Base-by-base conservation (phyloP, 1,284 basidiomycete species). In the Xerocomus minutiporus region DNA sequence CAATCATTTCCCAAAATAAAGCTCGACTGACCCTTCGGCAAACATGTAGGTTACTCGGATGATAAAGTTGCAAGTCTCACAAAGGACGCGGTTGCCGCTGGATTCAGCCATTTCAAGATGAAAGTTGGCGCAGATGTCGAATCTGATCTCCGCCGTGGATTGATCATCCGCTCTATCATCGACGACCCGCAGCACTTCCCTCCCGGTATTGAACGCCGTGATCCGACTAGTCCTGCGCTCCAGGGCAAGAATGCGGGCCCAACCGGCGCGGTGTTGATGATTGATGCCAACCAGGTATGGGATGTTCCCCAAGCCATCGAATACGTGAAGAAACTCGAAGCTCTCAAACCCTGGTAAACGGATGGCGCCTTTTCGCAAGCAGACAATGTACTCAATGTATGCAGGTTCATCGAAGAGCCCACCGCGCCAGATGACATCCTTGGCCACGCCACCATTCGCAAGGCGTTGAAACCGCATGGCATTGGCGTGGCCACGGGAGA, bases 31-130 rank as follows among this genome's bases (percentile, higher is more conserved):
- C 41, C 29, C 8, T 39, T 32, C 2, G 5, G 26, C 1, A 35
- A 48, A 56, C 20, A 8, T 23, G 43, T 29, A 67, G 69, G 66
- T 12, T 97, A 97, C 74, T 82, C 81, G 29, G 93, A 97, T 66
- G 93, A 94, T 65, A 97, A 97, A 70, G 84, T 97, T 44, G 82
- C 84, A 3, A 81, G 84, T 15, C 79, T 98, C 50, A 97, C 92
- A 3, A 86, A 86, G 64, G 89, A 91, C 66, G 91, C 93, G 29
- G 78, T 98, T 50, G 72, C 79, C 26, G 83, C 82, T 48, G 94
- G 94, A 29, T 96, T 96, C 81, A 93, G 91, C 75, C 91, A 94
- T 73, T 95, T 96, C 81, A 95, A 95, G 76, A 93, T 96, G 86
- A 97, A 97, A 76, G 93, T 98, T 57, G 95, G 95, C 51, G 86